phyloP scores from a whole-genome alignment of 2,329 filamentous ascomycete species.

The Apiospora malaysiana region DNA sequence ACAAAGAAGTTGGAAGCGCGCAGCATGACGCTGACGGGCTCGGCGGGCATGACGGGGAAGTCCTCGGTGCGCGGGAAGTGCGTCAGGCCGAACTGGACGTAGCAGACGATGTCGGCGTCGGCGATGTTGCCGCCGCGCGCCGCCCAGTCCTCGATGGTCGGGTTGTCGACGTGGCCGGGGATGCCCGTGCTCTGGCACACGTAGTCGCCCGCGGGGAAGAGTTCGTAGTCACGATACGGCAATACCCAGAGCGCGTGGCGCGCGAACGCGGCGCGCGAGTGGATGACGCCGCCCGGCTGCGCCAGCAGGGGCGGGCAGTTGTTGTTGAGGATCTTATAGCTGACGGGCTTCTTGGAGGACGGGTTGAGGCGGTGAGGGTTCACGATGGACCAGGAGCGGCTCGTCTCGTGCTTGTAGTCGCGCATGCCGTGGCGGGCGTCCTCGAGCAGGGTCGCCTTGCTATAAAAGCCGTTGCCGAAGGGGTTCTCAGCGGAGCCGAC shows the following conservation, averaged over 20 bases:
- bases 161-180: constrained; percentile 48
- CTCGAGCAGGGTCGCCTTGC: constrained; percentile 43
- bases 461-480: constrained; percentile 54
- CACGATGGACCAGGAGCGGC: constrained; percentile 35
- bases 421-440: constrained; percentile 54
- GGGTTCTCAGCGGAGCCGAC: constrained; percentile 46
- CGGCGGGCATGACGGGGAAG: constrained; percentile 27
- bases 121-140: constrained; percentile 58
- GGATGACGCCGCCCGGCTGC: constrained; percentile 56
- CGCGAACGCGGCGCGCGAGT: constrained; percentile 49
- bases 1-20: constrained; percentile 26
- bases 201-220: constrained; percentile 65
- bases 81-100: constrained; percentile 38
- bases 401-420: constrained; percentile 62
- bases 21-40: constrained; percentile 27
- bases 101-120: constrained; percentile 62
- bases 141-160: constrained; percentile 51
- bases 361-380: constrained; percentile 54
- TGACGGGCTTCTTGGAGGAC: constrained; percentile 52
- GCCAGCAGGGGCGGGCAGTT: constrained; percentile 54
- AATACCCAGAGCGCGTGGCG: constrained; percentile 61
- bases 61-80: constrained; percentile 20
- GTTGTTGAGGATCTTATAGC: constrained; percentile 51
- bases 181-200: constrained; percentile 59
- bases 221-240: constrained; percentile 61